phyloP scores from a whole-genome alignment of 129 eudicot genomes.

The Arctium lappa region DNA sequence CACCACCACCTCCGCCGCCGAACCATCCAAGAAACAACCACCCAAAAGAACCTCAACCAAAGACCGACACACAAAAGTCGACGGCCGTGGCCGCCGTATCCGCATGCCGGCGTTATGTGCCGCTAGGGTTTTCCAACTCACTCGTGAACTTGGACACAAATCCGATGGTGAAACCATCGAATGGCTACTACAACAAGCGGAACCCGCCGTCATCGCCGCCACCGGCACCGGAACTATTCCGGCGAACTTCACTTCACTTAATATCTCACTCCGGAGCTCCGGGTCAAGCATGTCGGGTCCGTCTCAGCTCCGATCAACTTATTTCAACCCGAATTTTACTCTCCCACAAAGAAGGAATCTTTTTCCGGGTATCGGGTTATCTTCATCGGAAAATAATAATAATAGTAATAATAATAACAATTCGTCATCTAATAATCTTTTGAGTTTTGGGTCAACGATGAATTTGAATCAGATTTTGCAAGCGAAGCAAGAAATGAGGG shows the following conservation, averaged over 20 bases:
- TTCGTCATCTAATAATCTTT: constrained; percentile 22
- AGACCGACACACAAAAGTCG: constrained; percentile 94
- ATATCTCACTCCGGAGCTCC: constrained; percentile 87
- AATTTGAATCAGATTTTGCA: constrained; percentile 49
- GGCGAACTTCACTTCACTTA: constrained; percentile 87
- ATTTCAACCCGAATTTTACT: constrained; percentile 67
- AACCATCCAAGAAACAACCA: constrained; percentile 62
- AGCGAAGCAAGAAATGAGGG: constrained; percentile 63
- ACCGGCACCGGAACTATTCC: constrained; percentile 99
- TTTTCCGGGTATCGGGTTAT: constrained; percentile 54
- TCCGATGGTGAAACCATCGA: constrained; percentile 97
- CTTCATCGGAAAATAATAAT: constrained; percentile 34
- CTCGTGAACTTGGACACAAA: constrained; percentile 92
- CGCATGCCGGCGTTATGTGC: constrained; percentile 99
- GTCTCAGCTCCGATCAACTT: constrained; percentile 69
- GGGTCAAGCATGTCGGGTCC: constrained; percentile 92
- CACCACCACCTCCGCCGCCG: constrained; percentile 19
- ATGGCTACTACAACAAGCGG: constrained; percentile 96
- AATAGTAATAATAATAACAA: no score
- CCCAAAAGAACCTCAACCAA: constrained; percentile 87
- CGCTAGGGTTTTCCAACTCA: constrained; percentile 95
- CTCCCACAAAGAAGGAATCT: constrained; percentile 55
- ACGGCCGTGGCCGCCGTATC: constrained; percentile 95
- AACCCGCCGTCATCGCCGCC: constrained; percentile 91
- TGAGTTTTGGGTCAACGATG: constrained; percentile 55